Percentiles rank a stretch among this genome's conserved stretches.
Conservation (phyloP, 2,329 filamentous ascomycete species). For the Venturia carpophila region DNA sequence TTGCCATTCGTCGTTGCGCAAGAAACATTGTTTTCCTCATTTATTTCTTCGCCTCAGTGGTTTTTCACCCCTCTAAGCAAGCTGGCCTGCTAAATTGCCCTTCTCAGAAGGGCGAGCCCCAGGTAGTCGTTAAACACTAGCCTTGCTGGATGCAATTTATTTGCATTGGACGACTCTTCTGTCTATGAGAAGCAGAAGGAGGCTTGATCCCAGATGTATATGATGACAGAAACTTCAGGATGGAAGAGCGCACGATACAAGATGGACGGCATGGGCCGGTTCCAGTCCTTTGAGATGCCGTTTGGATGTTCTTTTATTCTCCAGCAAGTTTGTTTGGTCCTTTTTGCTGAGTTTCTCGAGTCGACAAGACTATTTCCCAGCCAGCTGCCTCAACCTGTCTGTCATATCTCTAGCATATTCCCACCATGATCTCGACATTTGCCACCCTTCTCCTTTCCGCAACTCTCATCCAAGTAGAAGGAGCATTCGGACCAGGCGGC, state of each 20-base stretch:
- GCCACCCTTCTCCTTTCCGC: neutral
- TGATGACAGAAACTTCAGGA: neutral
- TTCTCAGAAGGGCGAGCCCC: neutral
- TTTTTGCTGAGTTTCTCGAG: neutral
- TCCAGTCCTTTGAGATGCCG: neutral
- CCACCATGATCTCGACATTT: neutral
- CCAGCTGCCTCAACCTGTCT: neutral
- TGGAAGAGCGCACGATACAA: constrained; percentile 11
- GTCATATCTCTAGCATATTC: no score
- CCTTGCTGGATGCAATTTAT: neutral
- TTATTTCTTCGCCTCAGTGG: neutral
- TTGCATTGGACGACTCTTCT: constrained; percentile 6
- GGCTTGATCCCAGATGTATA: neutral
- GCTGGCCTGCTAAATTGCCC: constrained; percentile 1
- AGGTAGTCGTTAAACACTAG: neutral
- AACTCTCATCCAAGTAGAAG: neutral
- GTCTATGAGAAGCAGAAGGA: constrained; percentile 4
- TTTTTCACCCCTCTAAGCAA: neutral
- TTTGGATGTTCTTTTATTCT: neutral
- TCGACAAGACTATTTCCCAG: neutral
- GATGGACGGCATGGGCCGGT: neutral
- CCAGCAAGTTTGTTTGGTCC: neutral
- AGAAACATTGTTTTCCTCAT: constrained; percentile 1
- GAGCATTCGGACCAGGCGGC: neutral
- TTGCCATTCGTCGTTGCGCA: neutral